Evolutionary conservation across 306 rosid genomes (phyloP).

Genomic region (Cucumis cinereus): DNA sequence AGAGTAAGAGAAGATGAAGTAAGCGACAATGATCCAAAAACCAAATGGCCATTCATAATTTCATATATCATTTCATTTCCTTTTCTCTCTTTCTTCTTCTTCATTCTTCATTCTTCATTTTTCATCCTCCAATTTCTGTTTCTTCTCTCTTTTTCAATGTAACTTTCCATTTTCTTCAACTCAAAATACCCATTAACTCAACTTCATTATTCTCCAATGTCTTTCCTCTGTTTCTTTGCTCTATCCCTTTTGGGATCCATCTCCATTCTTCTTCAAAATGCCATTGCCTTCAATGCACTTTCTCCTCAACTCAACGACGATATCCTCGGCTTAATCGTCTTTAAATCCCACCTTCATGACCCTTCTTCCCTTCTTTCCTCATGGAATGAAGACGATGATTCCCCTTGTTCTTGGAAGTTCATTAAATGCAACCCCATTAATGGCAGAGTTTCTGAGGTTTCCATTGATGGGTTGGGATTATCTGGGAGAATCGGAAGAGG

Average conservation of each 20-base stretch:
- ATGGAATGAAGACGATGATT: conserved; percentile 78
- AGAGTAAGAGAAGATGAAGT: not conserved
- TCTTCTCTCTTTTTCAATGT: not conserved
- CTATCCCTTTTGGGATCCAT: not conserved
- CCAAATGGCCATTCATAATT: not conserved
- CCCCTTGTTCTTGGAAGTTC: conserved; percentile 66
- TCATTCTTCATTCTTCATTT: not conserved
- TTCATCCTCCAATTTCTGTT: not conserved
- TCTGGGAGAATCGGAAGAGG: conserved; percentile 71
- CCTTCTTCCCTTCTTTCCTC: conserved; percentile 57
- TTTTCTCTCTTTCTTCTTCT: not conserved
- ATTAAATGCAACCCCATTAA: conserved; percentile 42
- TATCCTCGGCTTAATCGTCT: conserved; percentile 70
- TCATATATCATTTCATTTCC: not conserved
- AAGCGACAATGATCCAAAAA: not conserved
- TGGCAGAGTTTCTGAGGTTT: conserved; percentile 44
- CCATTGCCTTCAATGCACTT: not conserved
- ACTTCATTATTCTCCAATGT: not conserved
- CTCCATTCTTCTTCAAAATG: not conserved
- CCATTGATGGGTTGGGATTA: conserved; percentile 40
- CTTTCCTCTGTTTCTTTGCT: not conserved
- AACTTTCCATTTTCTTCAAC: not conserved
- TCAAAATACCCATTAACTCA: not conserved
- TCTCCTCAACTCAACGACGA: conserved; percentile 42
- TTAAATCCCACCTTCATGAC: conserved; percentile 72